Evolutionary conservation across 2,329 filamentous ascomycete species (phyloP).

Genomic region (Graphilbum sp.): DNA sequence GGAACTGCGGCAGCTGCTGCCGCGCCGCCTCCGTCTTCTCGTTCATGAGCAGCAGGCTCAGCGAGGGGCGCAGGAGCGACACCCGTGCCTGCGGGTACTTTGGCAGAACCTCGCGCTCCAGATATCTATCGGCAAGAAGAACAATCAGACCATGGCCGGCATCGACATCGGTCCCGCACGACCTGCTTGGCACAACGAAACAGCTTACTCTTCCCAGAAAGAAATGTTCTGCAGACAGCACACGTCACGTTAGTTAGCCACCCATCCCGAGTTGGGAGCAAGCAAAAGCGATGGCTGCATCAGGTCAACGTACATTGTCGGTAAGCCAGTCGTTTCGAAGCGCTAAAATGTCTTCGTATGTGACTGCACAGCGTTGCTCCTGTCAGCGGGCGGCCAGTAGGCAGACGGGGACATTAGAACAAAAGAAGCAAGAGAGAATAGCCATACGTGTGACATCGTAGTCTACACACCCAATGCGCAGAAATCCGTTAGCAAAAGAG

Average conservation of each 20-base stretch:
- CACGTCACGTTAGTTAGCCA: conserved; percentile 12
- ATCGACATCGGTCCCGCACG: too few relatives aligned
- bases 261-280: background rate
- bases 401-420: too few relatives aligned
- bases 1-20: conserved; percentile 54
- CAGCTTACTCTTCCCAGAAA: conserved; percentile 83
- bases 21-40: conserved; percentile 23
- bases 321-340: conserved; percentile 91
- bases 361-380: conserved; percentile 51
- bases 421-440: background rate
- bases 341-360: conserved; percentile 73
- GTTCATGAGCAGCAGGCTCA: conserved; percentile 81
- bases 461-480: too few relatives aligned
- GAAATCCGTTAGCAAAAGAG: background rate
- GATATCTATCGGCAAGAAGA: too few relatives aligned
- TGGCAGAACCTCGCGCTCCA: conserved; percentile 75
- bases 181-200: too few relatives aligned
- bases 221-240: conserved; percentile 68
- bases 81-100: conserved; percentile 74
- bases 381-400: too few relatives aligned
- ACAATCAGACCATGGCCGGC: too few relatives aligned
- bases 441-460: conserved; percentile 17
- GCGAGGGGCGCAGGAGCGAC: conserved; percentile 76
- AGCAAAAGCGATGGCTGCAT: too few relatives aligned
- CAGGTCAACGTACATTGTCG: conserved; percentile 76